Percentiles rank a stretch among this genome's conserved stretches.
Evolutionary conservation across 345 rosid species (phyloP).

Genomic region (Eucalyptus cladocalyx): DNA sequence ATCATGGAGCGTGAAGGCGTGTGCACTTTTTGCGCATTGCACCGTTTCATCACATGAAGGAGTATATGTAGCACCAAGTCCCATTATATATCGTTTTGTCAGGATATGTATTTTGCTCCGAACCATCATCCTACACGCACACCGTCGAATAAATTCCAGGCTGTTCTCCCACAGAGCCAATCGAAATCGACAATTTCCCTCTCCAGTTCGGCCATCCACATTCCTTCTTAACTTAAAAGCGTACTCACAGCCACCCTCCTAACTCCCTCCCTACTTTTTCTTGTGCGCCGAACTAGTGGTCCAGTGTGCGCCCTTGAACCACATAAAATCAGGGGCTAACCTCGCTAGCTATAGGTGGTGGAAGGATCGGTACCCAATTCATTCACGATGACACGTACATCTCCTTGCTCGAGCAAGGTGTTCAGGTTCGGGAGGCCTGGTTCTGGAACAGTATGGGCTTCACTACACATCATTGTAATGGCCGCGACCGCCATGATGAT

Average conservation of each 20-base stretch:
- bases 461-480: neutral
- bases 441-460: neutral
- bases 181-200: neutral
- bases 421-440: neutral
- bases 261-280: neutral
- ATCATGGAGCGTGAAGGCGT: neutral
- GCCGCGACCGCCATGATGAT: neutral
- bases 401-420: neutral
- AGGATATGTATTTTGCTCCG: neutral
- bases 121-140: neutral
- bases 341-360: neutral
- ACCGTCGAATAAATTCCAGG: neutral
- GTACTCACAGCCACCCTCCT: neutral
- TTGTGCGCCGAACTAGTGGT: neutral
- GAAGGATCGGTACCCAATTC: neutral
- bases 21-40: neutral
- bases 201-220: neutral
- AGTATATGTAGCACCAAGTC: neutral
- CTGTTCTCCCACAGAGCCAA: neutral
- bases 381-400: neutral
- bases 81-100: neutral
- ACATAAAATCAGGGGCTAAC: neutral
- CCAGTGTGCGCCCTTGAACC: neutral
- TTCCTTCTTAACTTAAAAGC: neutral
- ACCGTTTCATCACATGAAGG: neutral